These are phyloP conservation scores for Effrenium voratum DNA, from an alignment of 73 alveolate genomes.

Conservation along the genomic window DNA sequence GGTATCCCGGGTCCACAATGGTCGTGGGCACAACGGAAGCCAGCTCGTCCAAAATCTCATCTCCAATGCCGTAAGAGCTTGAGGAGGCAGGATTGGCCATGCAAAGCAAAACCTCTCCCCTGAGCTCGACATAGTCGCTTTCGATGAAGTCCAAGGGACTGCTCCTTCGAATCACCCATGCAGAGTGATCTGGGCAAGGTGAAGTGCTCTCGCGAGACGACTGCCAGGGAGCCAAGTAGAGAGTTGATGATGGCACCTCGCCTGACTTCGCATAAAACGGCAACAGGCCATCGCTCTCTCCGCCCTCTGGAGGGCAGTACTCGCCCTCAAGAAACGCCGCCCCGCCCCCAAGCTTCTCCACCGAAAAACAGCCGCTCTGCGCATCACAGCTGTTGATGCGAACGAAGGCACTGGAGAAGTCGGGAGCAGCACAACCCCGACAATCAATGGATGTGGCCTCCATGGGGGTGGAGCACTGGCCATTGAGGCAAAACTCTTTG, in stretches of 20 bases:
- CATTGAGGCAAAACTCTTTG: not conserved
- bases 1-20: not conserved
- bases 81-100: not conserved
- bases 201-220: not conserved
- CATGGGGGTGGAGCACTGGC: not conserved
- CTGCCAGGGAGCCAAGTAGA: conserved; percentile 27
- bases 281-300: conserved; percentile 12
- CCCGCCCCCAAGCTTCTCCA: conserved; percentile 10
- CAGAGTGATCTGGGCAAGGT: not conserved
- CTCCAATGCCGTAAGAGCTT: conserved; percentile 26
- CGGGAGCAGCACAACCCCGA: not conserved
- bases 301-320: conserved; percentile 21
- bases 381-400: conserved; percentile 23
- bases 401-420: conserved; percentile 22
- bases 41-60: conserved; percentile 4
- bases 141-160: not conserved
- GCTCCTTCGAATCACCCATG: conserved; percentile 24
- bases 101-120: conserved; percentile 11
- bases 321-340: conserved; percentile 34
- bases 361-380: not conserved
- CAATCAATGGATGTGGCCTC: not conserved
- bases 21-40: not conserved
- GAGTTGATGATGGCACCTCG: conserved; percentile 16
- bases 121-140: conserved; percentile 17
- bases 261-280: conserved; percentile 28